Conservation (phyloP, 257 asterid genomes). For the Galeopsis tetrahit region DNA sequence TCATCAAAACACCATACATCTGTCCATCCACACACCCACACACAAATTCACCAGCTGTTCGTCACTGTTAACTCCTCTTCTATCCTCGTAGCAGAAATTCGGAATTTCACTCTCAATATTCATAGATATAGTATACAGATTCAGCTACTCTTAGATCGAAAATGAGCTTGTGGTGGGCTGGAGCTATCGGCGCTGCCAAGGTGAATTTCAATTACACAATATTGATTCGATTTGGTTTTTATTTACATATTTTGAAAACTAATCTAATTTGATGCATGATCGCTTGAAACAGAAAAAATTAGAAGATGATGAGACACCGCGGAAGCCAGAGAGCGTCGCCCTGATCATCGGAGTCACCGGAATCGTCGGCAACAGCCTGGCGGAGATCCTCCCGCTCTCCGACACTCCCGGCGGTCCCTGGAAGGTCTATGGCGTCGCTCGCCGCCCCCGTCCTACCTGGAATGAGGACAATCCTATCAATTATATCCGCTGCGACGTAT, state of each 20-base stretch:
- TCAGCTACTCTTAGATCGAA: constrained; percentile 12
- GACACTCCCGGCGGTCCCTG: constrained; percentile 98
- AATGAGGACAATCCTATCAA: constrained; percentile 75
- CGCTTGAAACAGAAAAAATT: constrained; percentile 56
- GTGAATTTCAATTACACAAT: constrained; percentile 19
- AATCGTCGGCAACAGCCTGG: constrained; percentile 89
- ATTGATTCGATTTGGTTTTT: background rate
- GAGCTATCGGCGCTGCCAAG: constrained; percentile 92
- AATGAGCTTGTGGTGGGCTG: constrained; percentile 98
- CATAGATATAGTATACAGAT: background rate
- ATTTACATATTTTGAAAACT: background rate
- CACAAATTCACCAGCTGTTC: constrained; percentile 6
- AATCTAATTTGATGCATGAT: background rate
- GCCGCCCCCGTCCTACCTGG: constrained; percentile 89
- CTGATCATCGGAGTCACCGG: constrained; percentile 92
- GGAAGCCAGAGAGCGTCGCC: constrained; percentile 75
- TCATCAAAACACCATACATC: background rate
- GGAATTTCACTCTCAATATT: background rate
- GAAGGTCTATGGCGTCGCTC: constrained; percentile 95
- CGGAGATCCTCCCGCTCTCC: constrained; percentile 93
- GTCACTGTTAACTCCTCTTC: background rate
- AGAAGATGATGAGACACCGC: constrained; percentile 67
- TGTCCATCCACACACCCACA: background rate
- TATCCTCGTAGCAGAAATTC: background rate
- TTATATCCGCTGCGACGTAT: constrained; percentile 76